Evolutionary conservation across 2,329 filamentous ascomycete genomes (phyloP), one percentile per base, ranked within the genome.

Genomic region (Claviceps africana): DNA sequence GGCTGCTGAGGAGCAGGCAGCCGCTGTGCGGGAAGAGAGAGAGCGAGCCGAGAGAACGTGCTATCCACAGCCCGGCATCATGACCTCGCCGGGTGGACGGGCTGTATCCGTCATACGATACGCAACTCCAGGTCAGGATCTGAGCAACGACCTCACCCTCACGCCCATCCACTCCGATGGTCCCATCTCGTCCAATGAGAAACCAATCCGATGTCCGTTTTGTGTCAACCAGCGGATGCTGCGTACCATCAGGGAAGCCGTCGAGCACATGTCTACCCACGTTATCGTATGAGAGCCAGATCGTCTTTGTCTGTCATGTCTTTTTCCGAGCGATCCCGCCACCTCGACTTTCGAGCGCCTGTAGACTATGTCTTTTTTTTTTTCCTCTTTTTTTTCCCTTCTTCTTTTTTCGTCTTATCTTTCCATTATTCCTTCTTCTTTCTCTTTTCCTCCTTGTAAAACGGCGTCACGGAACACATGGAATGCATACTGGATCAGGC

Each of bases 191-290:
- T 63, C 65, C 6, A 67, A 69, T 33, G 74, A 81, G 37, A 64
- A 71, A 21, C 76, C 78, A 2, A 62, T 79, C 30, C 70, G 78
- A 19, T 82, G 78, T 56, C 78, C 78, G 1, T 82, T 79, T 57
- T 82, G 78, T 55, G 72, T 82, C 37, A 82, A 81, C 57, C 75
- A 79, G 58, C 71, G 78, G 6, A 79, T 81, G 77, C 68, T 82
- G 50, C 69, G 77, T 19, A 77, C 72, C 1, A 77, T 81, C 46
- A 81, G 78, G 63, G 78, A 82, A 61, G 76, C 78, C 4, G 77
- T 82, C 3, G 78, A 82, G 61, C 78, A 82, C 59, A 69, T 82
- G 70, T 78, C 77, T 11, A 80, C 77, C 2, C 78, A 82, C 55
- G 78, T 82, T 4, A 72, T 81, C 15, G 76, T 81, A 19, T 77